Evolutionary conservation across 768 basidiomycete species (phyloP), one percentile per base, ranked within the genome.

Genomic region (Agrocybe praecox): DNA sequence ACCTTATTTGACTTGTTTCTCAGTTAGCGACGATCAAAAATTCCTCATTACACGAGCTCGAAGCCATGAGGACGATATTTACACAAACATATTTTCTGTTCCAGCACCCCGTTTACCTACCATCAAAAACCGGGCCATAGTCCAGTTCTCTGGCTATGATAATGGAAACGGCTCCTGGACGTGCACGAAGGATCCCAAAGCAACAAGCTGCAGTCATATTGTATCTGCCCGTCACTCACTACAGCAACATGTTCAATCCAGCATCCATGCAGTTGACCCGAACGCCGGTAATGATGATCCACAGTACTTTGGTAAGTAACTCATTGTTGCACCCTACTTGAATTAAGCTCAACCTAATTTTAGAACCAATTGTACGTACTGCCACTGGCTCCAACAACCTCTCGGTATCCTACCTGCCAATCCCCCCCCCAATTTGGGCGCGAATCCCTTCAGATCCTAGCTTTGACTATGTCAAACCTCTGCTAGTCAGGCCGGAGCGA

Each of bases 61-160:
- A 24, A 22, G 26, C 9, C 21, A 44, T 1, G 19, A 46, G 26
- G 57, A 44, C 15, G 56, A 19, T 19, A 43, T 26, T 18, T 52
- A 40, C 19, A 45, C 26, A 2, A 52, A 52, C 32, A 23, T 53
- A 15, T 59, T 64, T 36, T 61, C 57, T 10, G 53, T 59, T 2
- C 56, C 57, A 23, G 45, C 60, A 8, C 52, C 17, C 21, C 14
- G 53, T 29, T 19, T 47, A 9, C 8, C 50, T 19, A 60, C 34
- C 17, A 49, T 63, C 18, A 64, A 64, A 49, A 45, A 50, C 21
- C 47, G 63, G 9, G 60, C 57, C 0, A 46, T 61, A 7, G 60
- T 64, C 17, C 43, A 56, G n/a, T 58, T 55, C n/a, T 17, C 43
- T 19, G 60, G 60, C 0, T 46, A 59, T 22, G 53, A 61, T 9